phyloP scores from a whole-genome alignment of 2,329 filamentous ascomycete species.

The Calonectria honghensis region DNA sequence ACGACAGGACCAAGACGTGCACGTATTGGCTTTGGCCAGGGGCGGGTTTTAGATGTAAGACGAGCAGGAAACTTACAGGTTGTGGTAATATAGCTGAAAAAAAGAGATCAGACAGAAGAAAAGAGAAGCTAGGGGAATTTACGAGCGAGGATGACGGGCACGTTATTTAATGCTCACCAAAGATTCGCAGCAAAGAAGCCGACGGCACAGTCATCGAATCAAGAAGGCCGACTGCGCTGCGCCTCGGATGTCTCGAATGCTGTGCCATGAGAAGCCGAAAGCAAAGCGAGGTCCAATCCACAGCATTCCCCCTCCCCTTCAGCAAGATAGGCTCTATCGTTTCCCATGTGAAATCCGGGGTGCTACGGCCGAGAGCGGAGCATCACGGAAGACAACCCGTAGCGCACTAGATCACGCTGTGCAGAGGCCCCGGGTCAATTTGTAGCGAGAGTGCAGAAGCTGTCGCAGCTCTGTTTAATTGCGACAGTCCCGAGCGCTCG shows the following conservation, averaged over 20 bases:
- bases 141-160: slow-evolving; percentile 15
- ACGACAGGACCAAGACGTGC: slow-evolving; percentile 11
- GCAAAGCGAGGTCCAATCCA: slow-evolving; percentile 14
- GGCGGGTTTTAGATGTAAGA: slow-evolving; percentile 25
- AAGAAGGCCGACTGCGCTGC: slow-evolving; percentile 12
- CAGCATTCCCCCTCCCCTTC: slow-evolving; percentile 6
- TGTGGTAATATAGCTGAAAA: slow-evolving; percentile 1
- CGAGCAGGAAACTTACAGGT: slow-evolving; percentile 7
- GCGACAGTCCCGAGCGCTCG: neutral
- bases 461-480: neutral
- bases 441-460: slow-evolving; percentile 9
- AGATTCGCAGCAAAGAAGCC: slow-evolving; percentile 7
- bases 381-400: slow-evolving; percentile 22
- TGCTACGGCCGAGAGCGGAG: slow-evolving; percentile 24
- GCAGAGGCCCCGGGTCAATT: slow-evolving; percentile 13
- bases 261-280: slow-evolving; percentile 32
- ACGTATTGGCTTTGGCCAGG: slow-evolving; percentile 18
- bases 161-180: slow-evolving; percentile 34
- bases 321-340: slow-evolving; percentile 12
- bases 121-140: slow-evolving; percentile 7
- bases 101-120: neutral
- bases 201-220: neutral
- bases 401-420: neutral
- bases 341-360: slow-evolving; percentile 39
- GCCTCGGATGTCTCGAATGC: slow-evolving; percentile 17